Conservation (phyloP, 148 eudicot species). For the Rhododendron ovatum region DNA sequence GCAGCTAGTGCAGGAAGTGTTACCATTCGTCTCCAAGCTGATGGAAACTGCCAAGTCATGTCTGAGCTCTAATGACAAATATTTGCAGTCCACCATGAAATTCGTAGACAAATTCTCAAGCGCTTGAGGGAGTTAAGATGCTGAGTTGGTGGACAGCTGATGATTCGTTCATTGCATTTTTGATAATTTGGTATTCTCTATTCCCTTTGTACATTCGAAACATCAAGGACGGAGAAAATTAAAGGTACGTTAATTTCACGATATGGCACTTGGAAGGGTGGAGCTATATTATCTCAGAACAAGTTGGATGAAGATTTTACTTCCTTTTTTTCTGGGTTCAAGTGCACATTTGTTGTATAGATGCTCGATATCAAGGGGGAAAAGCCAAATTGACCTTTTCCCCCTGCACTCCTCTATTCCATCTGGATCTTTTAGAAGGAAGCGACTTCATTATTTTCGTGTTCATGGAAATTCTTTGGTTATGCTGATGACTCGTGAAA, state of each 20-base stretch:
- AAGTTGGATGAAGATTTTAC: background rate
- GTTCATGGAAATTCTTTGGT: background rate
- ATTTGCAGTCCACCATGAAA: constrained; percentile 33
- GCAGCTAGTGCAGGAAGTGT: constrained; percentile 30
- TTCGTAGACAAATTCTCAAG: constrained; percentile 10
- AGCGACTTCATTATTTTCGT: background rate
- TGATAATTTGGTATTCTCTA: background rate
- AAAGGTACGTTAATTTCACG: background rate
- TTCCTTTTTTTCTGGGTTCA: background rate
- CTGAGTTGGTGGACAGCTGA: background rate
- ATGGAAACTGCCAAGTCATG: constrained; percentile 45
- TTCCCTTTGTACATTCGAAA: background rate
- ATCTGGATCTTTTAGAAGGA: background rate
- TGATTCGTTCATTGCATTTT: background rate
- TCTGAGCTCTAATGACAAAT: constrained; percentile 32
- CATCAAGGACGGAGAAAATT: background rate
- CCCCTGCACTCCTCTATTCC: background rate
- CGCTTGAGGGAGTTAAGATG: background rate
- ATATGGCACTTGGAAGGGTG: background rate
- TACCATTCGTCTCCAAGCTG: constrained; percentile 34
- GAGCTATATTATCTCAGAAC: background rate
- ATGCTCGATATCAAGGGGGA: background rate
- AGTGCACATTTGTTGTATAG: background rate
- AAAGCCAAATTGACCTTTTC: background rate
- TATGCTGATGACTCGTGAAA: background rate